These are phyloP conservation scores for Trichoderma brevicompactum DNA, from an alignment of 2,329 filamentous ascomycete species.

Conservation along the genomic window DNA sequence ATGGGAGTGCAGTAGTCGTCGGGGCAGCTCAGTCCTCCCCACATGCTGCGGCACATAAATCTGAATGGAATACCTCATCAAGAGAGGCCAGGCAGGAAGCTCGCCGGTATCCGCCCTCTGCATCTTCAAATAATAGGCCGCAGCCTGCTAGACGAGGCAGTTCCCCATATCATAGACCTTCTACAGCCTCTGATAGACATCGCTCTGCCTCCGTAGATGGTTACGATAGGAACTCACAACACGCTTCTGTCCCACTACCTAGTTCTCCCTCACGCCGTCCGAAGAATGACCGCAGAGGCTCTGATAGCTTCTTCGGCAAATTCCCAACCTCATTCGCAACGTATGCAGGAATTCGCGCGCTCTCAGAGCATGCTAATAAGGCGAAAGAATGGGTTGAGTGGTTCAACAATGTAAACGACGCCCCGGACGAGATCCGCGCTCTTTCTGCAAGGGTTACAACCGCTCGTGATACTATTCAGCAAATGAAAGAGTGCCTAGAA, in stretches of 20 bases:
- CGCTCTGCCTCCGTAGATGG: constrained; percentile 19
- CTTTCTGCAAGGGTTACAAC: constrained; percentile 37
- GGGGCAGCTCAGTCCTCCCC: constrained; percentile 10
- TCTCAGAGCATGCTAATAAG: constrained; percentile 39
- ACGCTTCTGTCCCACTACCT: neutral
- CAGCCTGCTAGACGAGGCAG: constrained; percentile 16
- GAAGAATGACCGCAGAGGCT: constrained; percentile 17
- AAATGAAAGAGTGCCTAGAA: constrained; percentile 39
- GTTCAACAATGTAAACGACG: constrained; percentile 40
- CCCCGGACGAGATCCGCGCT: constrained; percentile 40
- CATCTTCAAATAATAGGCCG: constrained; percentile 32
- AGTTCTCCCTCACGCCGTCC: constrained; percentile 11
- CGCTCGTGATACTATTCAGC: constrained; percentile 40
- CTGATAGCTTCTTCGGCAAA: constrained; percentile 20
- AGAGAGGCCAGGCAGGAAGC: constrained; percentile 20
- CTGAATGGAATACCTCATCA: constrained; percentile 7
- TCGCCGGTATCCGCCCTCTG: constrained; percentile 25
- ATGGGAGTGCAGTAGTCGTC: neutral
- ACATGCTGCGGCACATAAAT: neutral
- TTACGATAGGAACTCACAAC: constrained; percentile 16
- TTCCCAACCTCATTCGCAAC: constrained; percentile 37
- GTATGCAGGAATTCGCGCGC: constrained; percentile 36
- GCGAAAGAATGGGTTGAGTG: constrained; percentile 44
- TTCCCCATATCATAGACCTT: constrained; percentile 22
- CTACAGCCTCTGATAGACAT: constrained; percentile 4